These are phyloP conservation scores for Cordia subcordata DNA, from an alignment of 257 asterid genomes.

Conservation along the genomic window DNA sequence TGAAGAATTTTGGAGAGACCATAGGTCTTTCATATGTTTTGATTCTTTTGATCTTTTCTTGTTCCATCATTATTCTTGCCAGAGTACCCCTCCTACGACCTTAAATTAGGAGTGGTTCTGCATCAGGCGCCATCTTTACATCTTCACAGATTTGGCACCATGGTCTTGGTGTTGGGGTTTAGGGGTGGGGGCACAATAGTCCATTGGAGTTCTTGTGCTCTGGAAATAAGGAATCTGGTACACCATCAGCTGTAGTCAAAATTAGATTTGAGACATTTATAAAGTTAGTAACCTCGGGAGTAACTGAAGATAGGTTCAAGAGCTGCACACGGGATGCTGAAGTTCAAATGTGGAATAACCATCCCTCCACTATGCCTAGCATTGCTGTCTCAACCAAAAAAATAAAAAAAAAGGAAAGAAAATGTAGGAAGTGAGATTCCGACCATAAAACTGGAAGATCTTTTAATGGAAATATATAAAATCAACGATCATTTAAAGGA, in stretches of 20 bases:
- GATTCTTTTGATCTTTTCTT: too few relatives aligned
- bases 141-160: too few relatives aligned
- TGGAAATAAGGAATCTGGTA: neutral
- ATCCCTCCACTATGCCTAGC: constrained; percentile 98
- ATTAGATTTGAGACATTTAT: neutral
- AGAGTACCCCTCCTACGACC: too few relatives aligned
- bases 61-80: too few relatives aligned
- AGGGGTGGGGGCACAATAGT: neutral
- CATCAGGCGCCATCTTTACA: too few relatives aligned
- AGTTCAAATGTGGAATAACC: constrained; percentile 93
- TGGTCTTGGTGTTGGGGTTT: too few relatives aligned
- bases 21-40: too few relatives aligned
- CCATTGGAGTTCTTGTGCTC: too few relatives aligned
- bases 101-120: too few relatives aligned
- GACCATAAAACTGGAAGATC: constrained; percentile 2
- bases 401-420: constrained; percentile 10
- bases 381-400: constrained; percentile 43
- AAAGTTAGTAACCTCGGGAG: constrained; percentile 50
- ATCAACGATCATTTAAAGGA: neutral
- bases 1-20: too few relatives aligned
- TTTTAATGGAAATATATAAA: constrained; percentile 2
- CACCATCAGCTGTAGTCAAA: neutral
- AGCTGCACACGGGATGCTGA: constrained; percentile 95
- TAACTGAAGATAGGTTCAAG: constrained; percentile 77
- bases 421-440: constrained; percentile 9